Evolutionary conservation across 2,329 filamentous ascomycete species (phyloP).

Genomic region (Sphaerulina vaccinii): DNA sequence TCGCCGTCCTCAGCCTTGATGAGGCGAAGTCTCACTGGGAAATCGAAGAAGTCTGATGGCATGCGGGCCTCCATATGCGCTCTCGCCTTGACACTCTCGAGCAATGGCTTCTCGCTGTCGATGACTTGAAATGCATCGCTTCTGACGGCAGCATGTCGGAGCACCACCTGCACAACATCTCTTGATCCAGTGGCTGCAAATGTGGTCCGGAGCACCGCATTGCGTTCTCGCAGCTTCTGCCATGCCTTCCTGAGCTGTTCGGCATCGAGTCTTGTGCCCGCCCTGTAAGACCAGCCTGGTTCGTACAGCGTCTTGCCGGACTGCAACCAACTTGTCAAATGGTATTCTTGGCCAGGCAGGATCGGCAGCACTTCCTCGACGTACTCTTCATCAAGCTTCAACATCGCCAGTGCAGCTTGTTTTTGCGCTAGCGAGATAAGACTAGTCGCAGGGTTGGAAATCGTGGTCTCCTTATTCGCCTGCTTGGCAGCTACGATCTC

Average conservation of each 20-base stretch:
- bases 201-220: slow-evolving; percentile 17
- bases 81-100: slow-evolving; percentile 10
- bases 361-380: slow-evolving; percentile 19
- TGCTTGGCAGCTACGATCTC: slow-evolving; percentile 13
- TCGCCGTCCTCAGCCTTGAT: slow-evolving; percentile 14
- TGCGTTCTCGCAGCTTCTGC: slow-evolving; percentile 12
- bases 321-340: slow-evolving; percentile 17
- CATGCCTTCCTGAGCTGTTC: slow-evolving; percentile 9
- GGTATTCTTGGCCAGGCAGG: slow-evolving; percentile 19
- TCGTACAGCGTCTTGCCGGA: slow-evolving; percentile 19
- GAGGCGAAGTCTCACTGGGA: slow-evolving; percentile 15
- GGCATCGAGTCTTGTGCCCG: slow-evolving; percentile 3
- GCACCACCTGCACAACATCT: slow-evolving; percentile 11
- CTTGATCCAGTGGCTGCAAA: slow-evolving; percentile 7
- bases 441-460: not conserved
- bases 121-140: slow-evolving; percentile 8
- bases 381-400: not conserved
- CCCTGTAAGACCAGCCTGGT: slow-evolving; percentile 17
- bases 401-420: not conserved
- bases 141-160: slow-evolving; percentile 3
- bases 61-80: slow-evolving; percentile 12
- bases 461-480: not conserved
- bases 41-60: slow-evolving; percentile 14
- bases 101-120: not conserved
- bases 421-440: slow-evolving; percentile 7